Conservation (phyloP, 1,284 basidiomycete species). For the Marasmius fiardii region DNA sequence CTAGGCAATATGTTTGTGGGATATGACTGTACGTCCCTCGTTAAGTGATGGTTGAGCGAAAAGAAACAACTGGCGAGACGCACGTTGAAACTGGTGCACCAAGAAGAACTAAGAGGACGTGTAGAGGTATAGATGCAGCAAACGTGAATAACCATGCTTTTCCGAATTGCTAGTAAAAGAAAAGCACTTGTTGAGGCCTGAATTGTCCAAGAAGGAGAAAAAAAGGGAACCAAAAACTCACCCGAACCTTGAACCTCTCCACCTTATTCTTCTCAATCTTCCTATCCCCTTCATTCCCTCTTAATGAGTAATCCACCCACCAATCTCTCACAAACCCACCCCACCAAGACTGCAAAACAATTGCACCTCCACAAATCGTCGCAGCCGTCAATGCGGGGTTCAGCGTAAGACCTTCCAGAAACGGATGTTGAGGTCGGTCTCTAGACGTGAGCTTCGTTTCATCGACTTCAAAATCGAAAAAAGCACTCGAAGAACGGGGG, state of each 20-base stretch:
- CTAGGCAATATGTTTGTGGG: conserved; percentile 63
- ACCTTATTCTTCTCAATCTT: conserved; percentile 30
- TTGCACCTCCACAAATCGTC: conserved; percentile 58
- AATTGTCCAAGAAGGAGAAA: conserved; percentile 17
- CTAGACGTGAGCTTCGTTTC: conserved; percentile 35
- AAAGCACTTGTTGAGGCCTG: no score
- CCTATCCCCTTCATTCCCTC: conserved; percentile 23
- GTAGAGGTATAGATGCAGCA: conserved; percentile 42
- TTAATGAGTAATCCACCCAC: conserved; percentile 35
- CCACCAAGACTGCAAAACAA: conserved; percentile 72
- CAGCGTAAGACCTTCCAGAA: conserved; percentile 64
- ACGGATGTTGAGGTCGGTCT: conserved; percentile 64
- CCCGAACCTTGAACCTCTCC: conserved; percentile 35
- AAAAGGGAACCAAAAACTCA: conserved; percentile 22
- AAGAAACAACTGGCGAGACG: conserved; percentile 22
- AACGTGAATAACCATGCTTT: conserved; percentile 56
- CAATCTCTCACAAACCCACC: conserved; percentile 60
- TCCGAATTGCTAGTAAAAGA: conserved; percentile 37
- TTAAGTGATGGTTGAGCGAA: conserved; percentile 10
- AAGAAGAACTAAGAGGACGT: conserved; percentile 58
- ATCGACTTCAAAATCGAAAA: conserved; percentile 31
- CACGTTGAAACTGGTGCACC: conserved; percentile 73
- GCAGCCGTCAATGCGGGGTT: conserved; percentile 58
- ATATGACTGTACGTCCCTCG: conserved; percentile 35
- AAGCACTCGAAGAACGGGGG: conserved; percentile 53